Evolutionary conservation across 345 rosid species (phyloP).

Genomic region (Eucalyptus microcorys): DNA sequence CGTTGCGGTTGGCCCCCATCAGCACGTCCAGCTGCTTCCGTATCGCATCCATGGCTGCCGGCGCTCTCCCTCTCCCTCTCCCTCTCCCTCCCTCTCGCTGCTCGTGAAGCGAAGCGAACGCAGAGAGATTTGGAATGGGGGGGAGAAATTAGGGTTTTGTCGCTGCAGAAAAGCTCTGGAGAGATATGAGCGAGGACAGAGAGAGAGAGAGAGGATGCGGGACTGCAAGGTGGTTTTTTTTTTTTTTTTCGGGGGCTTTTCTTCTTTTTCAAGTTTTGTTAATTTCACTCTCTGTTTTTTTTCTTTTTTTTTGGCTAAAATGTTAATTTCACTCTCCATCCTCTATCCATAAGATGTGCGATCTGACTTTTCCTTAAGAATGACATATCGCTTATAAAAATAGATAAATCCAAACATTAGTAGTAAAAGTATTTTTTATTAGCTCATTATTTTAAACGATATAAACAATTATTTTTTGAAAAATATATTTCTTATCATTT

Average conservation of each 20-base stretch:
- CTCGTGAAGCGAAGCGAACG: background rate
- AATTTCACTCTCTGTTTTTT: background rate
- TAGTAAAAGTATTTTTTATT: background rate
- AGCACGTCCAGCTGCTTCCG: constrained; percentile 98
- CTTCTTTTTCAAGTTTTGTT: background rate
- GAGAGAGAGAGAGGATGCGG: background rate
- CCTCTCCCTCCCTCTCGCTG: background rate
- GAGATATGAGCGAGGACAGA: background rate
- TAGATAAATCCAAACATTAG: rapidly evolving
- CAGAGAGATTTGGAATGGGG: background rate
- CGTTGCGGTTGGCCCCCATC: constrained; percentile 99
- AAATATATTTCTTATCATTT: background rate
- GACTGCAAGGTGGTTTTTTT: background rate
- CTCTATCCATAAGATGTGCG: no score
- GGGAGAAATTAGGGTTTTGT: background rate
- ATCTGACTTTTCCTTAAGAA: no score
- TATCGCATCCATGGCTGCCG: constrained; percentile 73
- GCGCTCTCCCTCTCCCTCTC: background rate
- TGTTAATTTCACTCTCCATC: background rate
- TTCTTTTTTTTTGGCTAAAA: no score
- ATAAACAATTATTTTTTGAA: rapidly evolving
- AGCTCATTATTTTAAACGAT: background rate
- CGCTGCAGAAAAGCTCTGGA: background rate
- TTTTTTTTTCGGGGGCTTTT: background rate
- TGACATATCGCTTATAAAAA: background rate